Conservation (phyloP, 805 yeast genomes). For the Lipomyces mesembrius region DNA sequence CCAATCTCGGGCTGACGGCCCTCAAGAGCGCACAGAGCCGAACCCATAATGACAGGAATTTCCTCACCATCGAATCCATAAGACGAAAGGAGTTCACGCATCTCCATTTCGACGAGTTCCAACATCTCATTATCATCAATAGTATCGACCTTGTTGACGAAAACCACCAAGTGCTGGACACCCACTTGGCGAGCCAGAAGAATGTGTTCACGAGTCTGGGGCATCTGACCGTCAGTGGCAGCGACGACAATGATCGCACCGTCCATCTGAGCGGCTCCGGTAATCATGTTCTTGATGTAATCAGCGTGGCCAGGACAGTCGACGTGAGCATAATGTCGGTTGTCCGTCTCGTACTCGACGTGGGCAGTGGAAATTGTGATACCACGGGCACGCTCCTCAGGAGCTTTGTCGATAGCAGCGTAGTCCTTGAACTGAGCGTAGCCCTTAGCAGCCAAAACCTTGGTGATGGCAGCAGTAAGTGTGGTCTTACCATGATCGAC, state of each 20-base stretch:
- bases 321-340: constrained; percentile 96
- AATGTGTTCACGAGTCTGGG: constrained; percentile 99
- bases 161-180: constrained; percentile 95
- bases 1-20: constrained; percentile 89
- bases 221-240: constrained; percentile 99
- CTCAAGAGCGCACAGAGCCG: constrained; percentile 96
- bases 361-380: constrained; percentile 97
- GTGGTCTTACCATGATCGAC: constrained; percentile 99
- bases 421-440: constrained; percentile 95
- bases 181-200: constrained; percentile 99
- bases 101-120: constrained; percentile 99
- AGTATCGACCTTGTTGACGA: constrained; percentile 97
- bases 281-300: constrained; percentile 98
- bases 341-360: constrained; percentile 93
- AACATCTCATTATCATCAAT: constrained; percentile 99
- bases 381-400: constrained; percentile 99
- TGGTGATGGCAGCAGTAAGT: constrained; percentile 97
- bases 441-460: constrained; percentile 83
- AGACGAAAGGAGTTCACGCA: constrained; percentile 90
- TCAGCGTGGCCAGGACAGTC: constrained; percentile 99
- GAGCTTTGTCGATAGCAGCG: constrained; percentile 92
- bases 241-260: constrained; percentile 99
- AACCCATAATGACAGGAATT: constrained; percentile 97
- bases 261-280: constrained; percentile 99
- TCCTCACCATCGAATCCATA: constrained; percentile 98